A percentile compares a stretch with the other conserved stretches of the same genome.
These are phyloP conservation scores for Globisporangium viniferum DNA, from an alignment of 352 stramenopile species.

Conservation along the genomic window DNA sequence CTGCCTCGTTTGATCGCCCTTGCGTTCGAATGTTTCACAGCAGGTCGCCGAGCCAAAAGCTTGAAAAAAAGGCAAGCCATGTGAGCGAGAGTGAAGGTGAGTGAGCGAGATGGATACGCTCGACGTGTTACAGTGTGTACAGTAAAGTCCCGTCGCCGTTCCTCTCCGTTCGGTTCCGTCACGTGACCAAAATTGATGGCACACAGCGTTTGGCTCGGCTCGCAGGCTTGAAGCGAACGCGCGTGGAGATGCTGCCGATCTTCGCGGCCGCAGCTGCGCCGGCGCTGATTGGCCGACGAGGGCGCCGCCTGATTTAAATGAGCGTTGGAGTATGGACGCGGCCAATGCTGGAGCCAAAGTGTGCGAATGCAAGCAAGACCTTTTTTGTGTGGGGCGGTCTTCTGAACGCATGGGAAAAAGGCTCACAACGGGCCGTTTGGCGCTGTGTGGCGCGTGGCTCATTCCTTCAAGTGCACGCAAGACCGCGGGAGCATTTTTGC, in stretches of 20 bases:
- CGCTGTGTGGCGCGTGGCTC: not conserved
- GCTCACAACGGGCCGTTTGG: not conserved
- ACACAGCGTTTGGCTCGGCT: not conserved
- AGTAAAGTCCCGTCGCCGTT: not conserved
- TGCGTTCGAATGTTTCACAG: not conserved
- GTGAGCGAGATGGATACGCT: not conserved
- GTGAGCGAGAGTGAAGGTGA: not conserved
- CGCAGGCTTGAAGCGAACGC: not conserved
- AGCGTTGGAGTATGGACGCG: not conserved
- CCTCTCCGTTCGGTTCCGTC: not conserved
- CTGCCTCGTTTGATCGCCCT: not conserved
- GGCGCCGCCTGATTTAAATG: not conserved
- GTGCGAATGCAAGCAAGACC: too few species aligned
- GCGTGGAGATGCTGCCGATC: not conserved
- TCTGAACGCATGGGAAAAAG: not conserved
- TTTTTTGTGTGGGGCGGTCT: not conserved
- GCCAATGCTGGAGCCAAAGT: not conserved
- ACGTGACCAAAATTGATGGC: not conserved
- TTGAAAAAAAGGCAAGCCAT: too few species aligned
- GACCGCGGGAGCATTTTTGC: conserved; percentile 8
- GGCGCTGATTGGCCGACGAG: not conserved
- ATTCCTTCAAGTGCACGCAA: conserved; percentile 13
- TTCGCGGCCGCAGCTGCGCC: not conserved
- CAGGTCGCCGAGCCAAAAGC: too few species aligned
- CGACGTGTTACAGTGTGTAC: not conserved